Evolutionary conservation across 805 yeast species (phyloP).

Genomic region (Brettanomyces custersianus): DNA sequence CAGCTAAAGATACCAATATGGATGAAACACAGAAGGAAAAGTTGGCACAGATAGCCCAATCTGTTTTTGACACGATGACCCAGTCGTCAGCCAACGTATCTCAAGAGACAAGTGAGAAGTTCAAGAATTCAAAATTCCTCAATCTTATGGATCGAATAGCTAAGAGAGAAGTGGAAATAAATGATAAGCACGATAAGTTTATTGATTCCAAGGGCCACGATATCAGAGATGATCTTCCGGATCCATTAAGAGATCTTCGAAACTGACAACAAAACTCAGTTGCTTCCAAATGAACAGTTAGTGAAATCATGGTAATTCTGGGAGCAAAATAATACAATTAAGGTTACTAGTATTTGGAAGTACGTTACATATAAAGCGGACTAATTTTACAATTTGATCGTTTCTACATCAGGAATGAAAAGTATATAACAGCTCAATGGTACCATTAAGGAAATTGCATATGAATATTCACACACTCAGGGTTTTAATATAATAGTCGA

Average conservation of each 20-base stretch:
- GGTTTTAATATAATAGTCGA: conserved; percentile 73
- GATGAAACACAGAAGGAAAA: conserved; percentile 25
- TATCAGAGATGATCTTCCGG: conserved; percentile 4
- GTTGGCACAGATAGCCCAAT: conserved; percentile 31
- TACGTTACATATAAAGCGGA: too few species aligned
- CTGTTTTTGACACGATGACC: conserved; percentile 31
- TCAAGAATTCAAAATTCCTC: conserved; percentile 31
- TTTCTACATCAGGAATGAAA: too few species aligned
- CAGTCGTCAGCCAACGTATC: conserved; percentile 20
- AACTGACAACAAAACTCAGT: too few species aligned
- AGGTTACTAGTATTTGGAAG: too few species aligned
- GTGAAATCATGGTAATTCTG: too few species aligned
- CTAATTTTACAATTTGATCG: too few species aligned
- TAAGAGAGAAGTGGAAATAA: conserved; percentile 29
- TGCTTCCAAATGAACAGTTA: too few species aligned
- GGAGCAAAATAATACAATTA: too few species aligned
- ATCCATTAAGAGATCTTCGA: conserved; percentile 14
- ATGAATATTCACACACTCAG: conserved; percentile 63
- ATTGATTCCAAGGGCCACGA: conserved; percentile 17
- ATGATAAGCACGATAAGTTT: conserved; percentile 27
- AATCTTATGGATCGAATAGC: conserved; percentile 33
- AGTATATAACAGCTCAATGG: too few species aligned
- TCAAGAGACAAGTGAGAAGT: conserved; percentile 25
- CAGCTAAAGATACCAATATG: background rate
- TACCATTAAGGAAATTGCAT: too few species aligned